Percentiles rank a stretch among this genome's conserved stretches.
Conservation (phyloP, 306 rosid species). For the Prunus armeniaca region DNA sequence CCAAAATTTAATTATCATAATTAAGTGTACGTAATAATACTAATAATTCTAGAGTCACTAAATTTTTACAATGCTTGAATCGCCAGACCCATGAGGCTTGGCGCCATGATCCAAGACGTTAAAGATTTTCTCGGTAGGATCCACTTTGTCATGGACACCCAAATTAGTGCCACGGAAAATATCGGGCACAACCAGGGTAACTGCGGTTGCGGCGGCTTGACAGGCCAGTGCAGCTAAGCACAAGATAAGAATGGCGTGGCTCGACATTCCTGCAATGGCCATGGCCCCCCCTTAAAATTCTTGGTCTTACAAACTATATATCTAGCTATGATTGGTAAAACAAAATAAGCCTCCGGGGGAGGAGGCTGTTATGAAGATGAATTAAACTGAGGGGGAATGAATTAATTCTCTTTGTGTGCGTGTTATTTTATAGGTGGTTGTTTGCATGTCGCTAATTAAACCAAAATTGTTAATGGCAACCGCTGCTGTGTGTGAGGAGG, state of each 20-base stretch:
- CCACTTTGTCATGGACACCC: conserved; percentile 7
- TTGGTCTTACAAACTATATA: not conserved
- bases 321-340: not conserved
- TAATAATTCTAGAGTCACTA: not conserved
- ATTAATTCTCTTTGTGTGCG: not conserved
- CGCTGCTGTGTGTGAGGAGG: not conserved
- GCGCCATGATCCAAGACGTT: conserved; percentile 54
- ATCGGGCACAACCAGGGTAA: conserved; percentile 11
- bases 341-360: not conserved
- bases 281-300: conserved; percentile 21
- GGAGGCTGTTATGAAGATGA: too few relatives aligned
- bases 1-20: too few relatives aligned
- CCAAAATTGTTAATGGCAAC: not conserved
- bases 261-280: conserved; percentile 34
- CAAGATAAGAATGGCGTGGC: conserved; percentile 21
- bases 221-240: conserved; percentile 13
- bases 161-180: conserved; percentile 25
- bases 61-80: conserved; percentile 11
- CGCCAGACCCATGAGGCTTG: conserved; percentile 42
- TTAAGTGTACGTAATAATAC: too few relatives aligned
- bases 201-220: not conserved
- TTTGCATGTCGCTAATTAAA: not conserved
- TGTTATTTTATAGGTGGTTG: not conserved
- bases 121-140: conserved; percentile 26
- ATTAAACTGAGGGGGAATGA: not conserved